Conservation (phyloP, 1,139 yeast genomes). For the Nadsonia commutata region DNA sequence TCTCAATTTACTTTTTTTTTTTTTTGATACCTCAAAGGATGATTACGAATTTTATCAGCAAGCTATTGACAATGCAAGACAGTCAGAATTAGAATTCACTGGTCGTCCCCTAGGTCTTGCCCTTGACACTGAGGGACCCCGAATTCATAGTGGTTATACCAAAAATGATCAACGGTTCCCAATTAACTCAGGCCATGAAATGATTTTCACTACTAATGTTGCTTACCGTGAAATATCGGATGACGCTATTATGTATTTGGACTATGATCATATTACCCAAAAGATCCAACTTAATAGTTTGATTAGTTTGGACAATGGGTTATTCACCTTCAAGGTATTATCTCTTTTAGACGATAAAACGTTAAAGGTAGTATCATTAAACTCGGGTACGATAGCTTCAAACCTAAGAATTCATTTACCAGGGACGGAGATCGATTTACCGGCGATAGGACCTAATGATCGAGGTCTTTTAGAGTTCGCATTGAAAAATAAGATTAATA, state of each 20-base stretch:
- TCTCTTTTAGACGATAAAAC: conserved; percentile 68
- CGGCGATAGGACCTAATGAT: conserved; percentile 96
- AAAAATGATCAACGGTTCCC: conserved; percentile 64
- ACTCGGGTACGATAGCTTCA: conserved; percentile 89
- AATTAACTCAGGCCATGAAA: conserved; percentile 72
- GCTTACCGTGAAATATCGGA: conserved; percentile 56
- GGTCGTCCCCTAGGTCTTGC: conserved; percentile 98
- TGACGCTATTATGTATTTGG: conserved; percentile 73
- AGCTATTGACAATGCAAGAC: conserved; percentile 90
- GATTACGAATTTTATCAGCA: conserved; percentile 92
- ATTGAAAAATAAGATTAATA: conserved; percentile 92
- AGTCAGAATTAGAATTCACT: conserved; percentile 76
- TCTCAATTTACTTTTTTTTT: conserved; percentile 93
- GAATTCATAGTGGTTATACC: conserved; percentile 97
- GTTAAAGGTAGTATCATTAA: conserved; percentile 74
- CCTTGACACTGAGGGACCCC: conserved; percentile 98
- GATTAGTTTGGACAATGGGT: conserved; percentile 96
- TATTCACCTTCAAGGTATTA: conserved; percentile 81
- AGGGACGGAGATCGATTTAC: conserved; percentile 96
- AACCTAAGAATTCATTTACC: conserved; percentile 99
- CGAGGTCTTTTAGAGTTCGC: conserved; percentile 82
- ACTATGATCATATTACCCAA: conserved; percentile 91
- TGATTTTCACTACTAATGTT: conserved; percentile 87
- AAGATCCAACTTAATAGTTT: conserved; percentile 77
- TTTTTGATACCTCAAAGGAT: conserved; percentile 99